These are phyloP conservation scores for Phalaenopsis aphrodite DNA, from an alignment of 106 monocot genomes.

Conservation along the genomic window DNA sequence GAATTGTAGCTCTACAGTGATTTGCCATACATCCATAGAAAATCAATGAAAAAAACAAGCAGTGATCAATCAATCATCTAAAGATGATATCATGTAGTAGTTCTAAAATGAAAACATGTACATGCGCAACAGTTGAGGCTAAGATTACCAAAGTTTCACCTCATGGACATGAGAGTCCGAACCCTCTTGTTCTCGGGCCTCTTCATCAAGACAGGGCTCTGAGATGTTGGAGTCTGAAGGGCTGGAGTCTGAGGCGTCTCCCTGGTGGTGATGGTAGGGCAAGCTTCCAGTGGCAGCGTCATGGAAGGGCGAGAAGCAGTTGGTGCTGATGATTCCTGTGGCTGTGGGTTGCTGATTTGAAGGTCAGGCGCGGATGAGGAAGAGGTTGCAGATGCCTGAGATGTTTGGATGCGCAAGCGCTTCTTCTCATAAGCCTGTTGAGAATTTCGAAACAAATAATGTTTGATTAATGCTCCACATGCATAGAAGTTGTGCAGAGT, in stretches of 20 bases:
- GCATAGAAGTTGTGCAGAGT: no score
- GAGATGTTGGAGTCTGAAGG: background rate
- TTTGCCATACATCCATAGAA: background rate
- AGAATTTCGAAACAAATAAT: background rate
- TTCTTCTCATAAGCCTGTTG: slow-evolving; percentile 3
- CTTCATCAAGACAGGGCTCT: background rate
- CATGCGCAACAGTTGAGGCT: background rate
- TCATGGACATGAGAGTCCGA: slow-evolving; percentile 43
- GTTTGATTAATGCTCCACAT: no score
- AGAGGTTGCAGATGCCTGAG: background rate
- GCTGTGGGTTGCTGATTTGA: background rate
- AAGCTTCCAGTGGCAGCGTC: background rate
- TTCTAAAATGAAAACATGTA: background rate
- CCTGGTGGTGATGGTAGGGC: background rate
- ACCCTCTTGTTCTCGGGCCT: slow-evolving; percentile 20
- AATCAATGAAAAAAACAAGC: background rate
- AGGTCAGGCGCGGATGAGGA: background rate
- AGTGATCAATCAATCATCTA: background rate
- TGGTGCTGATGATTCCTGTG: background rate
- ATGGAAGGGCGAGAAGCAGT: background rate
- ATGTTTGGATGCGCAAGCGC: background rate
- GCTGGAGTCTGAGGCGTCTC: background rate
- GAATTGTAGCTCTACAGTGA: no score
- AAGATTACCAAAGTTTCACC: slow-evolving; percentile 31
- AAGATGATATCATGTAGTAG: background rate